Evolutionary conservation across 441 rosid species (phyloP).

Genomic region (Breynia disticha): DNA sequence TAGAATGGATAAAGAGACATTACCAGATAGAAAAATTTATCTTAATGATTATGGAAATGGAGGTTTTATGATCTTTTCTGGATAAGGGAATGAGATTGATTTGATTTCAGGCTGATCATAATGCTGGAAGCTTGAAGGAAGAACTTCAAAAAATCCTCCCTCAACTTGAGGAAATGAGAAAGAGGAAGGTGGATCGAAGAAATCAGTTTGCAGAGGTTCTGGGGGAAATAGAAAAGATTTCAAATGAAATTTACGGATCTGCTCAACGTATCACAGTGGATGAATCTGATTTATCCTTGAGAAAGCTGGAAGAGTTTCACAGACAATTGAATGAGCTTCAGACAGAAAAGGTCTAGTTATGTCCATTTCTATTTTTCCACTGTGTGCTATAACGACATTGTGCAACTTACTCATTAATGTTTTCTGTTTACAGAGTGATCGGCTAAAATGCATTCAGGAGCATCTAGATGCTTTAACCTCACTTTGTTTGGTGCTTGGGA

Average conservation of each 20-base stretch:
- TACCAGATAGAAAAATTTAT: not conserved
- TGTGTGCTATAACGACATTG: not conserved
- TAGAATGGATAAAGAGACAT: too few species aligned
- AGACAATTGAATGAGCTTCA: constrained; percentile 63
- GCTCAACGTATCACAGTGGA: constrained; percentile 30
- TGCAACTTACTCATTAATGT: constrained; percentile 9
- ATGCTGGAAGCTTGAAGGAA: constrained; percentile 63
- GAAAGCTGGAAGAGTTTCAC: constrained; percentile 84
- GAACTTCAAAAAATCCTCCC: constrained; percentile 68
- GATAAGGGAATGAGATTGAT: not conserved
- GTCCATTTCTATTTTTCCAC: constrained; percentile 2
- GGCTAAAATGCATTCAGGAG: constrained; percentile 59
- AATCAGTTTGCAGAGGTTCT: constrained; percentile 63
- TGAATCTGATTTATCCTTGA: constrained; percentile 71
- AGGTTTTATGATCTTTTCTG: not conserved
- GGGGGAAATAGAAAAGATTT: constrained; percentile 42
- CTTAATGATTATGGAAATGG: not conserved
- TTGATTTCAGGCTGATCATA: constrained; percentile 53
- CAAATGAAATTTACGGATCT: constrained; percentile 48
- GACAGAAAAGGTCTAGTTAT: constrained; percentile 55
- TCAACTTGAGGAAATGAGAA: constrained; percentile 81
- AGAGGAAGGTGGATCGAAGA: constrained; percentile 61
- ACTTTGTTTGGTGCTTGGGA: constrained; percentile 74
- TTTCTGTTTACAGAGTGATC: constrained; percentile 48
- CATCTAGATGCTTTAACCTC: constrained; percentile 44